A percentile compares a stretch with the other conserved stretches of the same genome.
phyloP scores from a whole-genome alignment of 1,284 basidiomycete species.

The Cerioporus squamosus region DNA sequence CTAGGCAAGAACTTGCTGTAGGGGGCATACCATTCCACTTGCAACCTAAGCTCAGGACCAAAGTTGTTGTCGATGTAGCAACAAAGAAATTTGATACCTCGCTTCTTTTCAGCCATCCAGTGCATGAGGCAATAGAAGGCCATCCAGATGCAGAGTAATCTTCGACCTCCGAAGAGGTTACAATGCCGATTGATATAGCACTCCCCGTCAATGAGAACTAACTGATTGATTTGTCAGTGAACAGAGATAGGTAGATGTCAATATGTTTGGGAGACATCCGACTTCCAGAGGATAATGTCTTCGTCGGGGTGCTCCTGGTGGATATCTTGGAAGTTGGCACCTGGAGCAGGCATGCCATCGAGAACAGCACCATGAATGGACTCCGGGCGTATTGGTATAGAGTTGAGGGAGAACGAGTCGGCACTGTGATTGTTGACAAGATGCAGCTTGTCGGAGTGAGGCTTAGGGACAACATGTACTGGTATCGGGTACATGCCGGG shows the following conservation, averaged over 20 bases:
- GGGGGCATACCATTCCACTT: background rate
- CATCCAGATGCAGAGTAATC: background rate
- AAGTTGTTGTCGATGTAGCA: background rate
- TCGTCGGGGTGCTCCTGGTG: background rate
- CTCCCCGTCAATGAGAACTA: background rate
- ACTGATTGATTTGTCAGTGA: background rate
- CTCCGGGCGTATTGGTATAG: background rate
- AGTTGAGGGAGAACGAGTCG: background rate
- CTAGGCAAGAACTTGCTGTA: background rate
- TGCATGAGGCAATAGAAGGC: background rate
- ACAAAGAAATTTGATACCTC: background rate
- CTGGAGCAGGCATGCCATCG: background rate
- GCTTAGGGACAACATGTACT: background rate
- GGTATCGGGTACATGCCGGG: background rate
- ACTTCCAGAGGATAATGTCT: background rate
- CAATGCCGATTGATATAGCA: background rate
- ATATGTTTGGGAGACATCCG: background rate
- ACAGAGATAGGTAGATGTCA: background rate
- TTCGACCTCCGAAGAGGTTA: background rate
- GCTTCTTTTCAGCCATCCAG: background rate
- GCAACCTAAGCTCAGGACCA: background rate
- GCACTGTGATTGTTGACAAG: background rate
- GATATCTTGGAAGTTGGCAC: background rate
- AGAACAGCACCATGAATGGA: background rate
- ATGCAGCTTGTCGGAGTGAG: background rate